A percentile compares a stretch with the other conserved stretches of the same genome.
phyloP scores from a whole-genome alignment of 2,329 filamentous ascomycete species.

The Shiraia bambusicola region DNA sequence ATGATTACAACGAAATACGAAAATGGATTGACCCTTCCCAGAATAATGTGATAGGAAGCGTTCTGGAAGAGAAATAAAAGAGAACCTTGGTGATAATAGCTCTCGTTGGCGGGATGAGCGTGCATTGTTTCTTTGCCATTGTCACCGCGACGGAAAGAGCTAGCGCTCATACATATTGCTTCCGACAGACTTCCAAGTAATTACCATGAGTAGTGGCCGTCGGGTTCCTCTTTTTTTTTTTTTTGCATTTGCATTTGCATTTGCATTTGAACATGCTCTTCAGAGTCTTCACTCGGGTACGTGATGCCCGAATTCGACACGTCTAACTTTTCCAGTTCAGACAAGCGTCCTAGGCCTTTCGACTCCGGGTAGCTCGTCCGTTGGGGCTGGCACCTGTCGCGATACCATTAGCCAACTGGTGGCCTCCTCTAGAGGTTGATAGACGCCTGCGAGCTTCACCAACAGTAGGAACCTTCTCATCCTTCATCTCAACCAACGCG shows the following conservation, averaged over 20 bases:
- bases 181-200: too few species aligned
- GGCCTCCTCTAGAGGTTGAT: conserved; percentile 44
- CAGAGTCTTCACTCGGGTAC: not conserved
- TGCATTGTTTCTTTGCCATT: too few species aligned
- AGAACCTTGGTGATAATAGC: conserved; percentile 2
- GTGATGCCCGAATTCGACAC: conserved; percentile 2
- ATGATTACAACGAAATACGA: conserved; percentile 25
- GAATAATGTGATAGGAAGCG: conserved; percentile 4
- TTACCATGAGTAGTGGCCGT: too few species aligned
- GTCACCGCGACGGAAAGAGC: too few species aligned
- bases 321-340: conserved; percentile 1
- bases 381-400: conserved; percentile 51
- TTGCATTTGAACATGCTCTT: too few species aligned
- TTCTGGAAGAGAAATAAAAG: not conserved
- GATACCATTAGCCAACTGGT: conserved; percentile 40
- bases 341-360: conserved; percentile 62
- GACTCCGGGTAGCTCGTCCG: conserved; percentile 64
- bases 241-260: too few species aligned
- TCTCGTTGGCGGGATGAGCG: not conserved
- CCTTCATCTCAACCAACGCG: conserved; percentile 80
- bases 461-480: conserved; percentile 63
- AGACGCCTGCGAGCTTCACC: conserved; percentile 55
- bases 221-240: too few species aligned
- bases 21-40: conserved; percentile 9
- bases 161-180: too few species aligned